These are phyloP conservation scores for Triticum dicoccoides DNA, from an alignment of 176 grass and related monocot genomes.

Conservation along the genomic window DNA sequence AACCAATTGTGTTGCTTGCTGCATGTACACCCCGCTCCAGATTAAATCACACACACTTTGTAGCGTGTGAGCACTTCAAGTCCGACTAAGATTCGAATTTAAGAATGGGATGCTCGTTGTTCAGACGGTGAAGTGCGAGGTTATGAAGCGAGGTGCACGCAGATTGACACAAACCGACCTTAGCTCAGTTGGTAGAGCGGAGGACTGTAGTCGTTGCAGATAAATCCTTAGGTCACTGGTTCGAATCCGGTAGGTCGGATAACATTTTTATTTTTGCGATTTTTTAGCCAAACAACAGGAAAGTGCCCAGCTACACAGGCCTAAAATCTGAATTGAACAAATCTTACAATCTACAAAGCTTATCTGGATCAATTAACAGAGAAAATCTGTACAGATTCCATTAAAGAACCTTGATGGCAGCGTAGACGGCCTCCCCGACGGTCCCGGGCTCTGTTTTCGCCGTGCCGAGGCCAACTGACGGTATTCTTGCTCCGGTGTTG, in stretches of 20 bases:
- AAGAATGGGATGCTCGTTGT: too few species aligned
- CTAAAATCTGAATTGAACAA: too few species aligned
- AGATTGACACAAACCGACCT: constrained; percentile 41
- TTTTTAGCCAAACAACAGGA: too few species aligned
- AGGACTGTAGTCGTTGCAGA: constrained; percentile 75
- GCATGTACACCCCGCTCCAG: background rate
- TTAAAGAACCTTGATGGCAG: constrained; percentile 51
- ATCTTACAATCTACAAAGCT: too few species aligned
- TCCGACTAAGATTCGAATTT: too few species aligned
- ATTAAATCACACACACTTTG: background rate
- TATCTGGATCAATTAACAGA: too few species aligned
- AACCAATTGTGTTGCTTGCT: background rate
- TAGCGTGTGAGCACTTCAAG: background rate
- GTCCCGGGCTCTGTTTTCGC: constrained; percentile 33
- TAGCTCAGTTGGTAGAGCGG: constrained; percentile 99
- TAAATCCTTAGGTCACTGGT: constrained; percentile 95
- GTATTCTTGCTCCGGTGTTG: constrained; percentile 59
- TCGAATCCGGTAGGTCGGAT: constrained; percentile 92
- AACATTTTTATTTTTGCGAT: background rate
- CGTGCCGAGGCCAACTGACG: constrained; percentile 50
- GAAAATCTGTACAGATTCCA: too few species aligned
- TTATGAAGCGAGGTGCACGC: background rate
- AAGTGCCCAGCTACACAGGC: too few species aligned
- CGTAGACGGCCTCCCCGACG: constrained; percentile 26
- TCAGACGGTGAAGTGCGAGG: too few species aligned